Base-by-base conservation (phyloP, 2,329 filamentous ascomycete species). In the Rutstroemia sp. region DNA sequence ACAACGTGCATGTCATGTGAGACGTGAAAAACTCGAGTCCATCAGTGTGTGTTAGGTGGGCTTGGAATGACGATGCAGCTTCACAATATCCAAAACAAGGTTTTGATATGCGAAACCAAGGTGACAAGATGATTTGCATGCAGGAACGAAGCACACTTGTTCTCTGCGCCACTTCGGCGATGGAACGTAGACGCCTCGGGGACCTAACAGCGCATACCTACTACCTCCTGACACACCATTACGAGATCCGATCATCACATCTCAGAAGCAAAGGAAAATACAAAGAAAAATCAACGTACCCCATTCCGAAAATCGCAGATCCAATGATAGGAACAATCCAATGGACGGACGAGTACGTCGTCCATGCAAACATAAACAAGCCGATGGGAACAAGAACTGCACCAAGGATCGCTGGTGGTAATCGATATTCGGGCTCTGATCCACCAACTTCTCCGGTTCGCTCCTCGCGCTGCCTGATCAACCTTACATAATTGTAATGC, bases 361-460 rank as follows among this genome's bases (percentile, higher is more conserved):
- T 91, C 88, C 90, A 96, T 21, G 83, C 90, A 72, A 96, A 96
- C 73, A 89, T 87, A 71, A 96, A 95, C 16, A 97, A 73, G 6
- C 90, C 89, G 56, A 88, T 75, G 5, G 91, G 89, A 34, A 94
- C 89, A 9, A 95, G 72, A 46, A 90, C 72, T 0, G 85, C 85
- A n/a, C 92, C 92, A 7, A 78, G 69, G 52, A 92, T 87, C 19
- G 85, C 82, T 37, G 89, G 83, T 6, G 90, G 88, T 37, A 96
- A 79, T 59, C 90, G 83, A 73, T 87, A 95, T 73, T 96, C 92
- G 8, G 92, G 92, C 75, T 96, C 90, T 58, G 83, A 86, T 49
- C 79, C 75, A 66, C 65, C 65, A 8, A 66, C 48, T 41, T 69
- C 65, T 23, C 66, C 66, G 5, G 79, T 82, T 55, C 50, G 57